Conservation (phyloP, 2,329 filamentous ascomycete genomes). For the Penicillium sp. region DNA sequence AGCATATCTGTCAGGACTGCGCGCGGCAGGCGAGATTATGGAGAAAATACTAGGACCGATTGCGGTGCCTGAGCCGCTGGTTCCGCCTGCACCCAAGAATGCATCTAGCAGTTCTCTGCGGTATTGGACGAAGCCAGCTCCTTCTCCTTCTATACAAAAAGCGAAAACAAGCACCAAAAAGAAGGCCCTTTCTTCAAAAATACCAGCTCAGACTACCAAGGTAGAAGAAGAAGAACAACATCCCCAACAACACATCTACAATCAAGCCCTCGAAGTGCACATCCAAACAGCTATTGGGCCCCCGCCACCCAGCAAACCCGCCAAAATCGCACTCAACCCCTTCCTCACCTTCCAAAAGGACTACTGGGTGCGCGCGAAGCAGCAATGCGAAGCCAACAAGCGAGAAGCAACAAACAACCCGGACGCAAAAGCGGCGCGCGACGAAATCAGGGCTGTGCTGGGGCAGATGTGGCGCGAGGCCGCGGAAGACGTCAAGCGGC, state of each 20-base stretch:
- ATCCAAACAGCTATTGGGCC: constrained; percentile 65
- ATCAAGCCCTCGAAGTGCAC: constrained; percentile 55
- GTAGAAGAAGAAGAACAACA: constrained; percentile 13
- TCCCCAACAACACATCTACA: constrained; percentile 37
- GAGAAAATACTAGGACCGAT: constrained; percentile 79
- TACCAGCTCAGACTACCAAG: neutral
- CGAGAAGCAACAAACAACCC: constrained; percentile 61
- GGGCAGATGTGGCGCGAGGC: constrained; percentile 89
- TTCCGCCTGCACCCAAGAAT: constrained; percentile 40
- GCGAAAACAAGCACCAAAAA: neutral
- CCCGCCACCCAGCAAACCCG: constrained; percentile 59
- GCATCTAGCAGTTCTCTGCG: neutral
- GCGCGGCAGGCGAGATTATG: constrained; percentile 82
- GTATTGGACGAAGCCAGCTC: neutral
- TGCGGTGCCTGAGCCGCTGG: constrained; percentile 68
- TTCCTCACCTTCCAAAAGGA: constrained; percentile 87
- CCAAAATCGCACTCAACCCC: constrained; percentile 73
- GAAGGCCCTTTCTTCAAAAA: neutral
- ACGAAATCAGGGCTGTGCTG: constrained; percentile 78
- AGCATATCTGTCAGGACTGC: constrained; percentile 87
- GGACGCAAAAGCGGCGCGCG: constrained; percentile 61
- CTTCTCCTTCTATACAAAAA: neutral
- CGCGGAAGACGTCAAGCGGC: constrained; percentile 64
- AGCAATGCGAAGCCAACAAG: constrained; percentile 67
- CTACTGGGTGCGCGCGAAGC: constrained; percentile 59